Conservation (phyloP, 2,329 filamentous ascomycete genomes). For the Coniochaeta ligniaria region DNA sequence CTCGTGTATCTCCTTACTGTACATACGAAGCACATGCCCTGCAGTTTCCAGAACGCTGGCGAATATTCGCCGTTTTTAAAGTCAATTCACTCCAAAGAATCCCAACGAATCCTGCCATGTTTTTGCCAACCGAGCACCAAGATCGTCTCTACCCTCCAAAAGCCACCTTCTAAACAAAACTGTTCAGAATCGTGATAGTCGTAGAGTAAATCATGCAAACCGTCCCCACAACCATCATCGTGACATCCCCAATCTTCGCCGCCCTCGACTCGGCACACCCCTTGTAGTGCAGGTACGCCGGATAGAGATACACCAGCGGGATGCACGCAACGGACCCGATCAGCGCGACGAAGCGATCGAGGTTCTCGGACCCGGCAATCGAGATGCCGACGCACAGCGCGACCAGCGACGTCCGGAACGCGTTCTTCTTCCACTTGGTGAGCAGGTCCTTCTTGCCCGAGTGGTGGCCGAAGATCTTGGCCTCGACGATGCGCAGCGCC, state of each 20-base stretch:
- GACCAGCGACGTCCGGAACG: conserved; percentile 50
- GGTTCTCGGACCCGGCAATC: conserved; percentile 57
- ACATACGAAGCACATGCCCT: too few species aligned
- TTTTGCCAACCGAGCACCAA: background rate
- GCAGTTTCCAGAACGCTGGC: too few species aligned
- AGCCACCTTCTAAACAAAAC: conserved; percentile 20
- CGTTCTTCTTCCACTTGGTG: conserved; percentile 75
- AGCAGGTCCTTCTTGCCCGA: conserved; percentile 58
- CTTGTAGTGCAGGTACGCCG: conserved; percentile 62
- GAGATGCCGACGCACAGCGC: conserved; percentile 53
- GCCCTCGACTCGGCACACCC: conserved; percentile 51
- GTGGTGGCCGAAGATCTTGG: conserved; percentile 56
- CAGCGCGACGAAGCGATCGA: conserved; percentile 68
- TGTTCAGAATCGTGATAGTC: conserved; percentile 45
- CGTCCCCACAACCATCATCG: conserved; percentile 55
- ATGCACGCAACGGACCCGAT: conserved; percentile 70
- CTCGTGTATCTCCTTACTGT: too few species aligned
- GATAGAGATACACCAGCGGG: conserved; percentile 71
- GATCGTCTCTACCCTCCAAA: background rate
- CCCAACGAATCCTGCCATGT: background rate
- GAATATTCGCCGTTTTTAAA: too few species aligned
- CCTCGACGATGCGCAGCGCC: conserved; percentile 64
- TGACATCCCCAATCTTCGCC: conserved; percentile 52
- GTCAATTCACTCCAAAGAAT: too few species aligned
- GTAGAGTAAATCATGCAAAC: conserved; percentile 69